phyloP scores from a whole-genome alignment of 768 basidiomycete species.

The Podaxis carcinomalis region DNA sequence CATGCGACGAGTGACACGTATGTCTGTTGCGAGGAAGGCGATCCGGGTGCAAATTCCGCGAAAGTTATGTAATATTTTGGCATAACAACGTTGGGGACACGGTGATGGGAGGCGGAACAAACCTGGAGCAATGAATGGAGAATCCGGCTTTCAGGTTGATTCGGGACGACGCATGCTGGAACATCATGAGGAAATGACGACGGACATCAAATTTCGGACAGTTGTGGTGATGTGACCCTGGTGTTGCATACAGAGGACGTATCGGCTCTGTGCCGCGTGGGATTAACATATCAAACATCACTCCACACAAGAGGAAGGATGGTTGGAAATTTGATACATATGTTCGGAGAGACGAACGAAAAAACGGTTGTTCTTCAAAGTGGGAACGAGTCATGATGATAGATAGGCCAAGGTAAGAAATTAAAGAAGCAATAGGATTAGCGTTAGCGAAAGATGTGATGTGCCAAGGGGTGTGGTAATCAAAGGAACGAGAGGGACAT shows the following conservation, averaged over 20 bases:
- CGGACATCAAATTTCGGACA: slow-evolving; percentile 8
- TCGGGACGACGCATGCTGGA: not conserved
- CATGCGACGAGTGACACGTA: not conserved
- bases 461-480: slow-evolving; percentile 3
- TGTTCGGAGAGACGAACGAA: not conserved
- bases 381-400: not conserved
- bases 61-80: not conserved
- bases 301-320: not conserved
- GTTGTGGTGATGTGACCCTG: slow-evolving; percentile 4
- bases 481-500: not conserved
- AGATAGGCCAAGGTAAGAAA: not conserved
- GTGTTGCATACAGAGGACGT: not conserved
- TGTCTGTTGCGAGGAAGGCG: not conserved
- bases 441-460: slow-evolving; percentile 5
- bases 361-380: not conserved
- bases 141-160: not conserved
- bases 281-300: not conserved
- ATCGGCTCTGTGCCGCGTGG: slow-evolving; percentile 3
- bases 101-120: not conserved
- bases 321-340: not conserved
- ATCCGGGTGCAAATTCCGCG: not conserved
- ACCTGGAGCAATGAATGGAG: not conserved
- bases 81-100: not conserved
- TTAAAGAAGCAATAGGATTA: not conserved
- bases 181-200: not conserved